Base-by-base conservation (phyloP, 2,329 filamentous ascomycete genomes). In the Penicillium sp. region DNA sequence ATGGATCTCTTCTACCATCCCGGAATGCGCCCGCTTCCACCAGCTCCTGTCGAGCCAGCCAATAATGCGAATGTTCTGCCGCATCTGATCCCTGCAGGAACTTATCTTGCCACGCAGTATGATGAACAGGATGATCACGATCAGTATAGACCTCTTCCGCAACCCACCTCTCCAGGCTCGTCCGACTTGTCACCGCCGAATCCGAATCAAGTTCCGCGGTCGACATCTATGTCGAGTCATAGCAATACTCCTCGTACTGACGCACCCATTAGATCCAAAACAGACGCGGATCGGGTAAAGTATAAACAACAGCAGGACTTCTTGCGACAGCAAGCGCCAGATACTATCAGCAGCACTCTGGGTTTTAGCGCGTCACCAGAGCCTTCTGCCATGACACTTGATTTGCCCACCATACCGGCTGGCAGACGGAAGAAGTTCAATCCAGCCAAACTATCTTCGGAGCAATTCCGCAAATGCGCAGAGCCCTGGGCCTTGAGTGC, bases 1-100 rank as follows among this genome's bases (percentile, higher is more conserved):
- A 89, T 89, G 18, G 94, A 96, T 65, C 86, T 97, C 68, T 96
- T 96, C 69, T 99, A 95, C 70, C 91, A 97, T 66, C 92, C 92
- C 18, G 90, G 90, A 40, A 84, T 91, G 68, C 79, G 79, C 52
- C 85, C 85, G 53, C 71, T 88, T 47, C 83, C 85, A 65, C 79
- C 85, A 76, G 74, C 91, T 74, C 72, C 87, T 78, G 67, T 89
- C 77, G 63, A 83, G 4, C 68, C 77, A 28, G 78, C 74, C 47
- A 77, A 77, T 7, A 78, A 78, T 61, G 64, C 65, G 40, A 75
- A 70, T 43, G 66, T 72, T 47, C 71, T 74, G 38, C 73, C 77
- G 28, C 77, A 79, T 63, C 62, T 81, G 47, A 74, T 81, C 64
- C 74, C 79, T 57, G 77, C 83, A 43, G 83, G 80, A 7, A 86